These are phyloP conservation scores for Hylodesmum podocarpum DNA, from an alignment of 306 rosid species.

Conservation along the genomic window DNA sequence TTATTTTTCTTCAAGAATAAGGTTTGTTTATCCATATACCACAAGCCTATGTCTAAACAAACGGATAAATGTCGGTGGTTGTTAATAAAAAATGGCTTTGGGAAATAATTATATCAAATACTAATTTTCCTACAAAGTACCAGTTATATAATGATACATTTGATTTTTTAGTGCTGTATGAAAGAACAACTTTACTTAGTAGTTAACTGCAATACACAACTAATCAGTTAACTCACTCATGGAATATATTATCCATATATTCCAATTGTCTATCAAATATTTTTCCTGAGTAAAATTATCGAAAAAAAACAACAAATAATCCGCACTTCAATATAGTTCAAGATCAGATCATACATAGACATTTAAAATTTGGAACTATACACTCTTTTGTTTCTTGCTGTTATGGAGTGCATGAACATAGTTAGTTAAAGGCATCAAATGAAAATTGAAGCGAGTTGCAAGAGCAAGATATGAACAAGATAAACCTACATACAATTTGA, in stretches of 20 bases:
- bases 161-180: background rate
- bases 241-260: too few relatives aligned
- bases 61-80: too few relatives aligned
- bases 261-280: too few relatives aligned
- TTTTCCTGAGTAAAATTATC: background rate
- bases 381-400: constrained; percentile 44
- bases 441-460: constrained; percentile 60
- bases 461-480: constrained; percentile 81
- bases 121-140: constrained; percentile 7
- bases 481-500: constrained; percentile 64
- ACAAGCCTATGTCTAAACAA: too few relatives aligned
- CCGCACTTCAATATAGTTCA: constrained; percentile 28
- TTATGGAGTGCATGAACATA: constrained; percentile 46
- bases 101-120: constrained; percentile 3
- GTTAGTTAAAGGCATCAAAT: constrained; percentile 49
- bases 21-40: too few relatives aligned
- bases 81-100: background rate
- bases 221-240: too few relatives aligned
- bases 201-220: too few relatives aligned
- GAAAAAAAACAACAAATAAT: constrained; percentile 14
- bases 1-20: too few relatives aligned
- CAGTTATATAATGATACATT: background rate
- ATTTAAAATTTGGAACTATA: constrained; percentile 18
- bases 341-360: constrained; percentile 26
- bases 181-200: too few relatives aligned